Evolutionary conservation across 1,139 yeast genomes (phyloP).

Genomic region (Scheffersomyces segobiensis): DNA sequence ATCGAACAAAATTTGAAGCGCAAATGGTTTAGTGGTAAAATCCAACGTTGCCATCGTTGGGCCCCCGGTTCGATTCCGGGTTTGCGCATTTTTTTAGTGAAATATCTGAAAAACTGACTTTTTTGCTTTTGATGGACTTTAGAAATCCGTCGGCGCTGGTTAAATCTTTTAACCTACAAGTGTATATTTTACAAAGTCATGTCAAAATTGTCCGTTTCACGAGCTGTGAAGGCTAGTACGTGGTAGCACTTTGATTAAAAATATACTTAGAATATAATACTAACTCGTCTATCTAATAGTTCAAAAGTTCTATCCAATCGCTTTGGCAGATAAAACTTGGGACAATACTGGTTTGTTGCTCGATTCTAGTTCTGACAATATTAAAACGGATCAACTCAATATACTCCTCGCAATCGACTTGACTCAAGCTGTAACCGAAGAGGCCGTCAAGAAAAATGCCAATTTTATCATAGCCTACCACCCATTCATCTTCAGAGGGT

Average conservation of each 20-base stretch:
- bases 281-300: conserved; percentile 30
- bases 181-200: conserved; percentile 10
- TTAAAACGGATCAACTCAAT: conserved; percentile 26
- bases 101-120: neutral
- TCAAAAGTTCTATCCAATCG: conserved; percentile 69
- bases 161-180: too few species aligned
- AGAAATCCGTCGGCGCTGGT: neutral
- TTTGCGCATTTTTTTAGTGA: conserved; percentile 8
- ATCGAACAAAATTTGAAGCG: conserved; percentile 11
- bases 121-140: neutral
- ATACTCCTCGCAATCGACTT: conserved; percentile 81
- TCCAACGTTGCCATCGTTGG: conserved; percentile 14
- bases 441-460: conserved; percentile 59
- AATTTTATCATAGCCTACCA: conserved; percentile 82
- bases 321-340: conserved; percentile 85
- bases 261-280: conserved; percentile 4
- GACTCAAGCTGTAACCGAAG: conserved; percentile 81
- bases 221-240: conserved; percentile 49
- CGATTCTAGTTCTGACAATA: conserved; percentile 49
- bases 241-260: conserved; percentile 5
- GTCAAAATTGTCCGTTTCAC: conserved; percentile 42
- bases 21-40: conserved; percentile 13
- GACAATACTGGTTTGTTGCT: conserved; percentile 90
- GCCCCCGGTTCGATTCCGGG: conserved; percentile 15
- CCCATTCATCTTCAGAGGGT: conserved; percentile 89